A percentile compares a stretch with the other conserved stretches of the same genome.
Evolutionary conservation across 1,284 basidiomycete genomes (phyloP).

Genomic region (Puccinia triticina): DNA sequence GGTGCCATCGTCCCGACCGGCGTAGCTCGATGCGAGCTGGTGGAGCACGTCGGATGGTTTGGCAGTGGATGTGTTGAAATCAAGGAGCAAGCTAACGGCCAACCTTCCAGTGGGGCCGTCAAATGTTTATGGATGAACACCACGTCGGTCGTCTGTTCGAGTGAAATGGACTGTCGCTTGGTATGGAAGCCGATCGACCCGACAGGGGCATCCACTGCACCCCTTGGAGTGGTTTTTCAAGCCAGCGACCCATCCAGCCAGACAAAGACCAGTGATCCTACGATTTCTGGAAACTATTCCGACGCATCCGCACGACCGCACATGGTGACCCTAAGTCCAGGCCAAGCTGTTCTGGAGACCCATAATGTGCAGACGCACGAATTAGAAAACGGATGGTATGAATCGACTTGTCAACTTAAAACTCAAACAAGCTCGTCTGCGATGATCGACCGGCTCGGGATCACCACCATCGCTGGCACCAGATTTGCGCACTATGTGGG

Average conservation of each 20-base stretch:
- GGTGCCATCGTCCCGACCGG: not conserved
- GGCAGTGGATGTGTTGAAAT: conserved; percentile 37
- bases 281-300: not conserved
- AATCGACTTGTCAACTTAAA: conserved; percentile 19
- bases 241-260: not conserved
- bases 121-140: conserved; percentile 49
- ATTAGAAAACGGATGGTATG: conserved; percentile 21
- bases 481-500: conserved; percentile 33
- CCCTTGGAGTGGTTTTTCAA: conserved; percentile 43
- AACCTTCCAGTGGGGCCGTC: not conserved
- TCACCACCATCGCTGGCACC: not conserved
- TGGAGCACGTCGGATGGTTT: conserved; percentile 41
- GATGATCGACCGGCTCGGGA: conserved; percentile 4
- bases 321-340: not conserved
- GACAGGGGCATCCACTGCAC: not conserved
- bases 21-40: conserved; percentile 31
- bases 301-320: not conserved
- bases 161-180: conserved; percentile 33
- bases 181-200: conserved; percentile 40
- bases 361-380: not conserved
- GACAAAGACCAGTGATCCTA: not conserved
- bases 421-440: not conserved
- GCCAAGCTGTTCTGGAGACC: not conserved
- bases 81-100: not conserved
- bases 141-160: conserved; percentile 9